Percentiles rank a stretch among this genome's conserved stretches.
These are phyloP conservation scores for Magnaporthiopsis poae DNA, from an alignment of 2,329 filamentous ascomycete genomes.

Conservation along the genomic window DNA sequence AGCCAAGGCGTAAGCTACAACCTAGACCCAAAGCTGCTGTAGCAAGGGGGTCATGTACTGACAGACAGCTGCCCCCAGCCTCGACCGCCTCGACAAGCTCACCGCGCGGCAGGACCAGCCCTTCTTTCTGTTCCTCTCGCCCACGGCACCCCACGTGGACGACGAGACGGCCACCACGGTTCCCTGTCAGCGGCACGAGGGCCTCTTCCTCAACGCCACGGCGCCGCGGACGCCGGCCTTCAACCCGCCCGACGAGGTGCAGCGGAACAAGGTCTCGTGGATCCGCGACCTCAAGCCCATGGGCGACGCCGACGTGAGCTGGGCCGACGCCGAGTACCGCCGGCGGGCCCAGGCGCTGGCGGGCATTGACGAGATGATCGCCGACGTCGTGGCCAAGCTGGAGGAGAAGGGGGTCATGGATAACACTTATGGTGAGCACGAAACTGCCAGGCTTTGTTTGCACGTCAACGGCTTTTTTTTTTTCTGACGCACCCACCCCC, in stretches of 20 bases:
- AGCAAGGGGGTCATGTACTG: too few relatives aligned
- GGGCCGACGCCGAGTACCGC: constrained; percentile 15
- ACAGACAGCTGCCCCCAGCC: constrained; percentile 5
- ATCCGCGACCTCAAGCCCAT: constrained; percentile 14
- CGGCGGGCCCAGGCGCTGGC: constrained; percentile 17
- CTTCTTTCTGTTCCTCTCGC: constrained; percentile 16
- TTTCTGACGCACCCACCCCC: too few relatives aligned
- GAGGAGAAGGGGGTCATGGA: constrained; percentile 17
- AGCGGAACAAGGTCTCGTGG: constrained; percentile 14
- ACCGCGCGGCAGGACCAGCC: constrained; percentile 13
- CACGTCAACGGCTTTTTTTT: too few relatives aligned
- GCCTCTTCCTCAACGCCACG: constrained; percentile 13
- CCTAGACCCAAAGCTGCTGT: too few relatives aligned
- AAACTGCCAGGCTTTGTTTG: too few relatives aligned
- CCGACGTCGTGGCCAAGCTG: constrained; percentile 21
- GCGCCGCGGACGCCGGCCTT: constrained; percentile 17
- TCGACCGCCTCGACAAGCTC: constrained; percentile 15
- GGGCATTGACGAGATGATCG: constrained; percentile 25
- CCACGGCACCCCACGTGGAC: constrained; percentile 16
- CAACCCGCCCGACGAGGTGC: constrained; percentile 16
- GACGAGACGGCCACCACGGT: constrained; percentile 24
- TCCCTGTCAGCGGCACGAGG: constrained; percentile 13
- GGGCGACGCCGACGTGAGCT: constrained; percentile 13
- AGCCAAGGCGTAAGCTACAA: constrained; percentile 26
- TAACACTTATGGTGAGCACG: constrained; percentile 17